Evolutionary conservation across 169 alveolate species (phyloP).

Genomic region (Eimeria tenella): DNA sequence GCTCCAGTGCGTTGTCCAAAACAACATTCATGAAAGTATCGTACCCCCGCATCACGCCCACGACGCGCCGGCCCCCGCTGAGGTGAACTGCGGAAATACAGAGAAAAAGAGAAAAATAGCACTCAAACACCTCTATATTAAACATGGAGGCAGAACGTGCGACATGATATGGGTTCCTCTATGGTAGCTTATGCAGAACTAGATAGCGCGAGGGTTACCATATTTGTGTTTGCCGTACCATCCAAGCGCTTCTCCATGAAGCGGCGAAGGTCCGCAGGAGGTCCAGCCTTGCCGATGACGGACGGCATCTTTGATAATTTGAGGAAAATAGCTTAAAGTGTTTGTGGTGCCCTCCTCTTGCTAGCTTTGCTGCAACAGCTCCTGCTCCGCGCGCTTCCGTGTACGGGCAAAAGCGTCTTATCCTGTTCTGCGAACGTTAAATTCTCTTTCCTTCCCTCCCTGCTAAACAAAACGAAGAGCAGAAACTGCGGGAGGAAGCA

Average conservation of each 20-base stretch:
- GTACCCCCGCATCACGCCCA: constrained; percentile 98
- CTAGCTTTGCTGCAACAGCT: not conserved
- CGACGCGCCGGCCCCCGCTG: constrained; percentile 93
- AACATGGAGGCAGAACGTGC: not conserved
- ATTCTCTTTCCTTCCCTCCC: too few species aligned
- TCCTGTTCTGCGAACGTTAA: too few species aligned
- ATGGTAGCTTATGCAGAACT: too few species aligned
- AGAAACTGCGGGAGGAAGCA: too few species aligned
- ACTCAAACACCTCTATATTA: not conserved
- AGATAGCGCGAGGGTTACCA: not conserved
- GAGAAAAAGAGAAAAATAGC: not conserved
- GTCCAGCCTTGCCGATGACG: constrained; percentile 88
- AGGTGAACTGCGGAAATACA: constrained; percentile 86
- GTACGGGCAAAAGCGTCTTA: not conserved
- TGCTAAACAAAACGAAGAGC: too few species aligned
- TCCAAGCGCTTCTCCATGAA: constrained; percentile 94
- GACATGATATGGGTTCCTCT: not conserved
- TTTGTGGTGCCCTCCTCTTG: not conserved
- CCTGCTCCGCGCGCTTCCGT: not conserved
- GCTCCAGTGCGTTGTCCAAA: constrained; percentile 96
- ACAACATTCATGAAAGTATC: constrained; percentile 99
- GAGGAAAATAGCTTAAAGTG: not conserved
- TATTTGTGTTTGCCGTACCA: constrained; percentile 83
- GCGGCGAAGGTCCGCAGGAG: constrained; percentile 92
- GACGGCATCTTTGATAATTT: constrained; percentile 80